phyloP scores from a whole-genome alignment of 345 rosid genomes.

The Salix udensis region DNA sequence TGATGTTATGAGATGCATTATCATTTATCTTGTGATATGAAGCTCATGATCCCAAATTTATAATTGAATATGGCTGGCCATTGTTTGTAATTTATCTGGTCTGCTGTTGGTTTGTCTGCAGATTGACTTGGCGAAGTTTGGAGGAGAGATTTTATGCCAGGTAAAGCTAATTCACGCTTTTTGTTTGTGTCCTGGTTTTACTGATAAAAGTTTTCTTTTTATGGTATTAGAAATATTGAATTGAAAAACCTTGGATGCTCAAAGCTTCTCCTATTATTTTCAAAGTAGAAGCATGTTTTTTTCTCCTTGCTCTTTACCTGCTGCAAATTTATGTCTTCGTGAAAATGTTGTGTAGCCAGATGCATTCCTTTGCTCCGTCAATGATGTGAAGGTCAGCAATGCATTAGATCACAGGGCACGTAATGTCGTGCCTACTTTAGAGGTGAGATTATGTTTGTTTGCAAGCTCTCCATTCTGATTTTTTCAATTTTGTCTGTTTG shows the following conservation, averaged over 20 bases:
- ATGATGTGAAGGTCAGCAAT: constrained; percentile 82
- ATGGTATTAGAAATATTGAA: not conserved
- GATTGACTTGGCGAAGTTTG: constrained; percentile 90
- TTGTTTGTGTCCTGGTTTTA: not conserved
- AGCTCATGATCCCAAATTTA: not conserved
- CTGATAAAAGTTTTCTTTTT: not conserved
- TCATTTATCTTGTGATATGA: not conserved
- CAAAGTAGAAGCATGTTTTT: not conserved
- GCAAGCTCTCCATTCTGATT: not conserved
- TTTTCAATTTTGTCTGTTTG: not conserved
- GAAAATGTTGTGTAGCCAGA: constrained; percentile 74
- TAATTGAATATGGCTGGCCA: constrained; percentile 6
- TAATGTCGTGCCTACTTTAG: constrained; percentile 59
- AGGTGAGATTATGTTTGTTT: constrained; percentile 44
- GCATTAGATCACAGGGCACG: constrained; percentile 75
- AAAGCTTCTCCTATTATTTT: not conserved
- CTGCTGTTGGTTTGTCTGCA: constrained; percentile 25
- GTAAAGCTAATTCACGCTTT: constrained; percentile 38
- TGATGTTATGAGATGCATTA: constrained; percentile 1
- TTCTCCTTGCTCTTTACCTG: not conserved
- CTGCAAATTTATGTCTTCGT: constrained; percentile 24
- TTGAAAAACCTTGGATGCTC: not conserved
- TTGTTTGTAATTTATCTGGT: constrained; percentile 17
- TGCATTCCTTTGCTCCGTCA: constrained; percentile 91
- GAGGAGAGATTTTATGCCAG: constrained; percentile 94